phyloP scores from a whole-genome alignment of 176 grass and related monocot genomes.

The Microstegium vimineum region DNA sequence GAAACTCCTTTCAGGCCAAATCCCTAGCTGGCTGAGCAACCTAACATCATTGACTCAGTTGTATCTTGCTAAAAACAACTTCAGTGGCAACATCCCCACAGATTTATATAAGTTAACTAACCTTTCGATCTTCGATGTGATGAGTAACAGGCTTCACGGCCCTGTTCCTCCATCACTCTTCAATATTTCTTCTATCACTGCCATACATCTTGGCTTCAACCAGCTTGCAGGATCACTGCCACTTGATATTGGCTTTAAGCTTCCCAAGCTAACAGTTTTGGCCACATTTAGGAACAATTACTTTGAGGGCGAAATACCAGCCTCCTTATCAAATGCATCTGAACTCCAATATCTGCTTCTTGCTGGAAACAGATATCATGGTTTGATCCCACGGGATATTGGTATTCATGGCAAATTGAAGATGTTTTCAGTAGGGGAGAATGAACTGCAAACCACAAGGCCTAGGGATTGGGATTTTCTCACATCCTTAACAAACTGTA shows the following conservation, averaged over 20 bases:
- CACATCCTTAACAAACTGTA: constrained; percentile 26
- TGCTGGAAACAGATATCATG: background rate
- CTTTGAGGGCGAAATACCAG: constrained; percentile 1
- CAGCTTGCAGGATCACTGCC: constrained; percentile 12
- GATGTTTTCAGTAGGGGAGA: background rate
- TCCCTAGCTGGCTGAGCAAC: constrained; percentile 2
- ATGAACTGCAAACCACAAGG: background rate
- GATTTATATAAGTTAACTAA: background rate
- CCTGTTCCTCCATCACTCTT: background rate
- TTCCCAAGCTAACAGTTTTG: background rate
- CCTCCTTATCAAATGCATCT: constrained; percentile 19
- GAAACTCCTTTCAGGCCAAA: background rate
- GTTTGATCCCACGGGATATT: constrained; percentile 23
- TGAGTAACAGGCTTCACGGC: background rate
- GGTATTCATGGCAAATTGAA: constrained; percentile 2
- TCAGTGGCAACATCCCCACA: constrained; percentile 18
- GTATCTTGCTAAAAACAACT: background rate
- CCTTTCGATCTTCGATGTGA: background rate
- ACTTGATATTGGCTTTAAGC: constrained; percentile 1
- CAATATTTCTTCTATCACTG: constrained; percentile 11
- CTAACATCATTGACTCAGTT: constrained; percentile 19
- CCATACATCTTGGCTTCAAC: background rate
- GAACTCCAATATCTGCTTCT: background rate
- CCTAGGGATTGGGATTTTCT: constrained; percentile 20
- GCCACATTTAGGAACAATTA: background rate